phyloP scores from a whole-genome alignment of 345 rosid species.

The Schrenkiella parvula region DNA sequence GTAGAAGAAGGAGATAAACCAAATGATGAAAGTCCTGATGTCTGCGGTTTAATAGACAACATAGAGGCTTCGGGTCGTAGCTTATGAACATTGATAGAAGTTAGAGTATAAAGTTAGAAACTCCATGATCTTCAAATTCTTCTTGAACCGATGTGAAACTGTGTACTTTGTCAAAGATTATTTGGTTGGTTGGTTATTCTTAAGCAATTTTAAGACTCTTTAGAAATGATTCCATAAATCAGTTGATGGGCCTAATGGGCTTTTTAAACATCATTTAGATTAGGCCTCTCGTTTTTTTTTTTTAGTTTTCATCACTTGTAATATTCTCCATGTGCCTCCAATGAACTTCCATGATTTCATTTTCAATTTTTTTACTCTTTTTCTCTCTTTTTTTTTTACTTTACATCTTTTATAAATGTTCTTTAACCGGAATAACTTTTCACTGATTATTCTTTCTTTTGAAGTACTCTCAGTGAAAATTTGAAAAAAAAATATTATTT shows the following conservation, averaged over 20 bases:
- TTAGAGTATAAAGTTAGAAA: neutral
- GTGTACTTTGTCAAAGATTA: neutral
- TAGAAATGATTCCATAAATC: neutral
- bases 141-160: neutral
- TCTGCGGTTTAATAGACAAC: neutral
- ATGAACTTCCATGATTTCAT: constrained; percentile 26
- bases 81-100: neutral
- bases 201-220: neutral
- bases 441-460: constrained; percentile 18
- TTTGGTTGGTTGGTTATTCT: neutral
- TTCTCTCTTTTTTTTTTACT: neutral
- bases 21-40: neutral
- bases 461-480: neutral
- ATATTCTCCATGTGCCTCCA: neutral
- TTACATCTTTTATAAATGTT: constrained; percentile 24
- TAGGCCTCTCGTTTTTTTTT: neutral
- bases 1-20: constrained; percentile 1
- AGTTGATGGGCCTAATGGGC: constrained; percentile 4
- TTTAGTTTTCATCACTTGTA: neutral
- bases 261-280: neutral
- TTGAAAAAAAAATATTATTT: neutral
- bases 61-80: neutral
- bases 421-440: constrained; percentile 15
- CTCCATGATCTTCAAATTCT: neutral
- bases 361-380: constrained; percentile 16